A percentile compares a stretch with the other conserved stretches of the same genome.
These are phyloP conservation scores for Tanacetum coccineum DNA, from an alignment of 129 eudicot species.

Conservation along the genomic window DNA sequence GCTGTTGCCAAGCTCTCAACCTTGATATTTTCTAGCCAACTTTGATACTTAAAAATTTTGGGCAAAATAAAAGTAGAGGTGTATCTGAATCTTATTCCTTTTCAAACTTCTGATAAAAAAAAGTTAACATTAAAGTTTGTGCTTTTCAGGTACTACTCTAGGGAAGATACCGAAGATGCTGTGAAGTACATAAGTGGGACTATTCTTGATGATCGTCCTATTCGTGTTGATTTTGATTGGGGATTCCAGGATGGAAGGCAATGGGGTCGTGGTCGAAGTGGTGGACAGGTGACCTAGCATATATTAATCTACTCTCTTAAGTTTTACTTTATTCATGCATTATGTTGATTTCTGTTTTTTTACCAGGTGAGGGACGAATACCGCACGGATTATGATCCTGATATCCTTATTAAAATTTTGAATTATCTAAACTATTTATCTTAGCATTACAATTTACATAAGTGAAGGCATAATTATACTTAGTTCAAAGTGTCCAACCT, in stretches of 20 bases:
- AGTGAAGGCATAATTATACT: not conserved
- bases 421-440: not conserved
- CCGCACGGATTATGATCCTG: conserved; percentile 99
- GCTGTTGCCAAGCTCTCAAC: too few species aligned
- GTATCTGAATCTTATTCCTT: not conserved
- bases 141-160: conserved; percentile 73
- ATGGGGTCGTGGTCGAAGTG: conserved; percentile 99
- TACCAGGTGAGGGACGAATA: conserved; percentile 96
- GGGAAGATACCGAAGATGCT: conserved; percentile 94
- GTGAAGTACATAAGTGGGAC: conserved; percentile 97
- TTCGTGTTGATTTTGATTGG: conserved; percentile 99
- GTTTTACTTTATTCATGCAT: conserved; percentile 6
- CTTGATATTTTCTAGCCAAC: too few species aligned
- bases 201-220: conserved; percentile 95
- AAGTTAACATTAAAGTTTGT: conserved; percentile 9
- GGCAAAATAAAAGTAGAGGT: too few species aligned
- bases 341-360: conserved; percentile 7
- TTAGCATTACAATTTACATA: not conserved
- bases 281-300: conserved; percentile 66
- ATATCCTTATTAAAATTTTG: conserved; percentile 60
- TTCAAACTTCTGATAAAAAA: not conserved
- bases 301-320: conserved; percentile 9
- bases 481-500: too few species aligned
- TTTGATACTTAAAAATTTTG: too few species aligned
- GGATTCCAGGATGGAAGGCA: conserved; percentile 98